These are phyloP conservation scores for Coix lacrymajobi DNA, from an alignment of 176 grass and related monocot species.

Conservation along the genomic window DNA sequence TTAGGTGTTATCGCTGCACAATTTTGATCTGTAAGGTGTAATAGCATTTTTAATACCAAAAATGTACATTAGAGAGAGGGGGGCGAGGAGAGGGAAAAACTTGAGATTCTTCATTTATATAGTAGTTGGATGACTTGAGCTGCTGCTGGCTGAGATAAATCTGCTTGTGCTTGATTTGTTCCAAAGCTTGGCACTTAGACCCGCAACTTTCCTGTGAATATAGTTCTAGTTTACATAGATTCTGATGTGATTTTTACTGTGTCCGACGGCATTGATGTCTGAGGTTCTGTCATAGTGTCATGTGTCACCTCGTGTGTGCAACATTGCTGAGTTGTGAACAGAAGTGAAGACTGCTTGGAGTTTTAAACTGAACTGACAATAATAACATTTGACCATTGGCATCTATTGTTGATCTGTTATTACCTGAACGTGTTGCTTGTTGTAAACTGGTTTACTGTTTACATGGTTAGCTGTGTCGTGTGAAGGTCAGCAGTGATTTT, in stretches of 20 bases:
- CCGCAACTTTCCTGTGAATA: constrained; percentile 27
- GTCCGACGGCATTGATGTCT: background rate
- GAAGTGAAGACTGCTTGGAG: background rate
- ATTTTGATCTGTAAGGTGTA: constrained; percentile 65
- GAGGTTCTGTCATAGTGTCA: background rate
- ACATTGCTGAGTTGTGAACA: background rate
- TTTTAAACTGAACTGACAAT: constrained; percentile 11
- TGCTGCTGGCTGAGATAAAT: constrained; percentile 23
- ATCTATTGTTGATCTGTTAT: background rate
- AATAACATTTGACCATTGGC: background rate
- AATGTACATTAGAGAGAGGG: constrained; percentile 53
- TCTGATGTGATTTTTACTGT: background rate
- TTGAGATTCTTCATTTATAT: constrained; percentile 63
- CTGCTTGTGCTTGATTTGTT: constrained; percentile 45
- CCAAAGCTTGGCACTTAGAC: constrained; percentile 16
- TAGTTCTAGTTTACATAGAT: constrained; percentile 42
- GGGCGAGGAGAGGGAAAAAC: constrained; percentile 18
- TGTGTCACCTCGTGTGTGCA: background rate
- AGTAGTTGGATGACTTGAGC: constrained; percentile 42
- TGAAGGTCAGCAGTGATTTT: no score
- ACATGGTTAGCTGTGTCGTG: background rate
- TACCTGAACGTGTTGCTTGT: background rate
- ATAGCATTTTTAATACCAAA: constrained; percentile 54
- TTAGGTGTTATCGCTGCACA: constrained; percentile 48
- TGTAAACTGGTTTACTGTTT: background rate